Conservation (phyloP, 2,329 filamentous ascomycete species). For the Aspergillus spinulosporus region DNA sequence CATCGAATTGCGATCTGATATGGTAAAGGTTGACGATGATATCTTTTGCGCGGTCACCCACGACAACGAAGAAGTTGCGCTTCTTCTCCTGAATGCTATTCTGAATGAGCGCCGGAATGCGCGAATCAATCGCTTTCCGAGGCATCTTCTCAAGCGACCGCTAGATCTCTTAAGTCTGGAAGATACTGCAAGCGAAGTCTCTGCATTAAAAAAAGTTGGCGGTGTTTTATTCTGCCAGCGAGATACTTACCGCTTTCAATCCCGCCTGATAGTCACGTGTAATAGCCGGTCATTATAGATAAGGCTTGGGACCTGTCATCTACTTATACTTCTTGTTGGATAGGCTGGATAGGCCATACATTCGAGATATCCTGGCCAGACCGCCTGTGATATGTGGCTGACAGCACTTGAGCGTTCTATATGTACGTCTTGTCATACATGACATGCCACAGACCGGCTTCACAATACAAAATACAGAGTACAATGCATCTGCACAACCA, state of each 20-base stretch:
- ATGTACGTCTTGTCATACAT: not conserved
- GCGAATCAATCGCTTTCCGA: conserved; percentile 69
- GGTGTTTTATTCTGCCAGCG: conserved; percentile 4
- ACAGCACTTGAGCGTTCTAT: not conserved
- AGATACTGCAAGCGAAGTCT: conserved; percentile 2
- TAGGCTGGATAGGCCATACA: no score
- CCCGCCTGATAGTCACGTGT: not conserved
- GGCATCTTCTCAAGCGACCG: conserved; percentile 32
- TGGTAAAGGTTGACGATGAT: conserved; percentile 94
- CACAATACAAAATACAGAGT: not conserved
- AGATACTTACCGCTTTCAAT: not conserved
- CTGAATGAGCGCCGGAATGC: conserved; percentile 84
- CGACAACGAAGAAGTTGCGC: conserved; percentile 94
- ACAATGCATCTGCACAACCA: not conserved
- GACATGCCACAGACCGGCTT: not conserved
- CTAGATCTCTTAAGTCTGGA: conserved; percentile 1
- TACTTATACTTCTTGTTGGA: not conserved
- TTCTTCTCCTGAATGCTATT: conserved; percentile 95
- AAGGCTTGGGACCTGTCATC: not conserved
- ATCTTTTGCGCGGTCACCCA: conserved; percentile 92
- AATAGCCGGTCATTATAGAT: not conserved
- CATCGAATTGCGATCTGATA: conserved; percentile 84
- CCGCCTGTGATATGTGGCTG: not conserved
- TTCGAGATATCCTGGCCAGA: no score
- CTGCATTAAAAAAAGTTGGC: conserved; percentile 24